Conservation (phyloP, 805 yeast species). For the Starmerella asiatica region DNA sequence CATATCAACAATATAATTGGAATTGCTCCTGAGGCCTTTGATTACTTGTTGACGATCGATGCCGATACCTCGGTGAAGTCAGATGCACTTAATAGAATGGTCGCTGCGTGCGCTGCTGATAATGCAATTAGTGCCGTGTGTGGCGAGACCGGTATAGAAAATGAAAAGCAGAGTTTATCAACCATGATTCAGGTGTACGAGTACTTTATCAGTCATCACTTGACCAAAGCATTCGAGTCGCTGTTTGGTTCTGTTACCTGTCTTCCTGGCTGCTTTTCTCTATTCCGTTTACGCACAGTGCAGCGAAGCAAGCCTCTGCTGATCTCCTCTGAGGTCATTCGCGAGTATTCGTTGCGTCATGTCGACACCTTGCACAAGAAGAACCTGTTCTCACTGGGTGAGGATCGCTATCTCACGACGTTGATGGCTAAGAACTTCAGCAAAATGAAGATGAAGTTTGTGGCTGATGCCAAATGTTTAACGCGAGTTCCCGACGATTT, state of each 20-base stretch:
- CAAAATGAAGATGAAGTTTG: slow-evolving; percentile 40
- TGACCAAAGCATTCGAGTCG: slow-evolving; percentile 50
- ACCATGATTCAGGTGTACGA: slow-evolving; percentile 53
- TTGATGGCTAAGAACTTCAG: slow-evolving; percentile 47
- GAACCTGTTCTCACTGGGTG: slow-evolving; percentile 48
- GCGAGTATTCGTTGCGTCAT: slow-evolving; percentile 42
- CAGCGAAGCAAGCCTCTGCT: slow-evolving; percentile 44
- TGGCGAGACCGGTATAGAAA: slow-evolving; percentile 48
- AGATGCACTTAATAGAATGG: slow-evolving; percentile 42
- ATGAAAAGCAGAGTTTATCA: slow-evolving; percentile 41
- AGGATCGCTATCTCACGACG: slow-evolving; percentile 46
- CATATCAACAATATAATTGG: slow-evolving; percentile 47
- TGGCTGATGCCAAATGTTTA: slow-evolving; percentile 45
- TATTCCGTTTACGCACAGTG: slow-evolving; percentile 36
- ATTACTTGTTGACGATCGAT: slow-evolving; percentile 44
- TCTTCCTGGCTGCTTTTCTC: slow-evolving; percentile 53
- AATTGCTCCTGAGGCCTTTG: slow-evolving; percentile 47
- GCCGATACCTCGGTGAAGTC: slow-evolving; percentile 48
- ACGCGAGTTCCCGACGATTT: slow-evolving; percentile 50
- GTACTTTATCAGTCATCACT: slow-evolving; percentile 50
- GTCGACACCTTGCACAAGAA: slow-evolving; percentile 48
- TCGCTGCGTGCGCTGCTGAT: slow-evolving; percentile 46
- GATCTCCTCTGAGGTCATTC: slow-evolving; percentile 47
- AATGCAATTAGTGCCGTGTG: slow-evolving; percentile 47
- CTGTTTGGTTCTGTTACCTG: slow-evolving; percentile 52